Conservation (phyloP, 2,329 filamentous ascomycete genomes). For the Diaporthe batatas region DNA sequence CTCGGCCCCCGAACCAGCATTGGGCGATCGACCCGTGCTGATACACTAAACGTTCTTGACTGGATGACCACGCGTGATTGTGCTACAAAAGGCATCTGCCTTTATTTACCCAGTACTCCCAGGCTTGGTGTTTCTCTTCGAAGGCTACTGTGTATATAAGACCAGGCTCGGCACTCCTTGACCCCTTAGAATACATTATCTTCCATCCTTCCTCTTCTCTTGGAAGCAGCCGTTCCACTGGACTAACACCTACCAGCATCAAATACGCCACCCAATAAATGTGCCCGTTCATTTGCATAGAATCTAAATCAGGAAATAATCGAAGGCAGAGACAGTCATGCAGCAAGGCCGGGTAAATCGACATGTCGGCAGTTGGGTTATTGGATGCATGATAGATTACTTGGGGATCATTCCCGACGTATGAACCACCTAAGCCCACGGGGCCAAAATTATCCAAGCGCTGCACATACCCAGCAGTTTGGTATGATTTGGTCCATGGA, state of each 20-base stretch:
- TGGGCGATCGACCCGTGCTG: background rate
- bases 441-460: background rate
- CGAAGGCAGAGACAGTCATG: background rate
- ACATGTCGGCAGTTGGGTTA: conserved; percentile 24
- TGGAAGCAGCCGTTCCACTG: background rate
- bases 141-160: background rate
- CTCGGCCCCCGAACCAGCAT: too few species aligned
- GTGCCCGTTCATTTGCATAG: background rate
- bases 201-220: background rate
- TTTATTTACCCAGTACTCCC: background rate
- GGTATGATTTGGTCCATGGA: background rate
- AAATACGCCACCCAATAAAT: conserved; percentile 6
- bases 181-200: background rate
- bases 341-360: conserved; percentile 14
- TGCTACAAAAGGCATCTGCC: background rate
- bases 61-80: background rate
- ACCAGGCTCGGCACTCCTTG: background rate
- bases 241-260: too few species aligned
- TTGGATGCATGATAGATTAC: conserved; percentile 12
- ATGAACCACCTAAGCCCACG: background rate
- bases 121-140: background rate
- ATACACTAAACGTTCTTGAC: background rate
- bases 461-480: background rate
- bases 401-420: background rate
- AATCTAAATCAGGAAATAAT: background rate